A percentile compares a stretch with the other conserved stretches of the same genome.
phyloP scores from a whole-genome alignment of 495 filamentous ascomycete species.

The Hypomontagnella monticulosa region DNA sequence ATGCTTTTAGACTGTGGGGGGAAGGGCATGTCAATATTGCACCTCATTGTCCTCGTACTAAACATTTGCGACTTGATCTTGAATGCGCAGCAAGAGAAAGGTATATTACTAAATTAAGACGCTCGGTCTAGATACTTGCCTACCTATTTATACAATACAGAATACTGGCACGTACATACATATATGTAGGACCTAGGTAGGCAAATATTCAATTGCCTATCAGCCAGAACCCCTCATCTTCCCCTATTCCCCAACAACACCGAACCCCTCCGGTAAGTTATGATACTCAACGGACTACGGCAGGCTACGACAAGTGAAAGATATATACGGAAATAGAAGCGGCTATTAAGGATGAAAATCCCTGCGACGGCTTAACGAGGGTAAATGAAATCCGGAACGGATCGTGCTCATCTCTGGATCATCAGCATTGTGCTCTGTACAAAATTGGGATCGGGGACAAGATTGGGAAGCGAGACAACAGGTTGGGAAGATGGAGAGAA shows the following conservation, averaged over 20 bases:
- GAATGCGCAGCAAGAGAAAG: too few relatives aligned
- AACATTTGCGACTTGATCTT: too few relatives aligned
- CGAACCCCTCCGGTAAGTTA: slow-evolving; percentile 4
- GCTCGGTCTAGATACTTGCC: background rate
- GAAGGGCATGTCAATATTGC: slow-evolving; percentile 11
- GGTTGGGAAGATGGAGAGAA: slow-evolving; percentile 41
- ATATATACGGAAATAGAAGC: slow-evolving; percentile 12
- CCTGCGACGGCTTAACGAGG: slow-evolving; percentile 16
- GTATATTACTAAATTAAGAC: background rate
- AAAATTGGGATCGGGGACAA: slow-evolving; percentile 28
- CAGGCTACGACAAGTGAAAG: slow-evolving; percentile 2
- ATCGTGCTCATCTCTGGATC: slow-evolving; percentile 23
- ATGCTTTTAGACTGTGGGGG: background rate
- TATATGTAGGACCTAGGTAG: background rate
- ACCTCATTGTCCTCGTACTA: background rate
- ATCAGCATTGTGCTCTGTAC: slow-evolving; percentile 22
- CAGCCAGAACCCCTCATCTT: background rate
- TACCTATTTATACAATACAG: too few relatives aligned
- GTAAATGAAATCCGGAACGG: slow-evolving; percentile 22
- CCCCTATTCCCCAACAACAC: slow-evolving; percentile 1
- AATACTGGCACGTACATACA: too few relatives aligned
- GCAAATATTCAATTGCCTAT: slow-evolving; percentile 1
- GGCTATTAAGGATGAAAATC: slow-evolving; percentile 14
- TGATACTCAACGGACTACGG: background rate
- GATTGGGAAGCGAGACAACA: slow-evolving; percentile 33